phyloP scores from a whole-genome alignment of 1,284 basidiomycete genomes.

The Polyporus tsugae region DNA sequence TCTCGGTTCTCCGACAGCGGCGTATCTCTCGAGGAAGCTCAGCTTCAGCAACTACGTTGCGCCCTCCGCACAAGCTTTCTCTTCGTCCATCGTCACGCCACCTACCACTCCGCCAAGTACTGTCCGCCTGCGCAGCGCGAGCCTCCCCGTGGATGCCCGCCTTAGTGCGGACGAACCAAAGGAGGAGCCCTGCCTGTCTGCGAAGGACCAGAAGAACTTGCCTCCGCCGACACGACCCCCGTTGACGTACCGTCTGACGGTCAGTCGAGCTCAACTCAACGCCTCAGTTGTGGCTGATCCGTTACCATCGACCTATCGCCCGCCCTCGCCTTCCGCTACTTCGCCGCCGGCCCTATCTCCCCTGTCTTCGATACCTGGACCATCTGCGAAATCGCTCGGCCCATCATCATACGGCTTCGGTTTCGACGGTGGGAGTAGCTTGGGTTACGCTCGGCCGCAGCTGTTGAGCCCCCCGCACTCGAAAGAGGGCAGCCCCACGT shows the following conservation, averaged over 20 bases:
- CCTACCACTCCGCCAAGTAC: constrained; percentile 39
- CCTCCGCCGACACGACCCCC: constrained; percentile 10
- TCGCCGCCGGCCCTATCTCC: constrained; percentile 20
- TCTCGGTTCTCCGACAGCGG: constrained; percentile 30
- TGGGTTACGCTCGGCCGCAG: constrained; percentile 22
- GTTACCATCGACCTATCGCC: constrained; percentile 13
- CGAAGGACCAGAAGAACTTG: constrained; percentile 18
- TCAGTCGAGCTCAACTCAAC: constrained; percentile 23
- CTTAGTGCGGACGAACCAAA: constrained; percentile 29
- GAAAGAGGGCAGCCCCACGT: constrained; percentile 29
- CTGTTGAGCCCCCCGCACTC: constrained; percentile 36
- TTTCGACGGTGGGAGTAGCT: constrained; percentile 20
- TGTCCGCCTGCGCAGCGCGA: constrained; percentile 30
- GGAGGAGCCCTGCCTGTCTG: constrained; percentile 16
- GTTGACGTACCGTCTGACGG: constrained; percentile 12
- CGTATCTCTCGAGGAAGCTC: constrained; percentile 47
- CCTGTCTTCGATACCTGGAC: constrained; percentile 29
- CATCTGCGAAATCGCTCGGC: constrained; percentile 24
- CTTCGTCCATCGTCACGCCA: constrained; percentile 36
- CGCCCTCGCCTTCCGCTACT: constrained; percentile 24
- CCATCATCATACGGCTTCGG: constrained; percentile 25
- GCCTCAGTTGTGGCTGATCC: constrained; percentile 16
- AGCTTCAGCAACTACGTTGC: constrained; percentile 58
- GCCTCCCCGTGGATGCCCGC: constrained; percentile 29
- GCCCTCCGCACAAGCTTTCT: constrained; percentile 17